These are phyloP conservation scores for Saitozyma podzolica DNA, from an alignment of 768 basidiomycete genomes.

Conservation along the genomic window DNA sequence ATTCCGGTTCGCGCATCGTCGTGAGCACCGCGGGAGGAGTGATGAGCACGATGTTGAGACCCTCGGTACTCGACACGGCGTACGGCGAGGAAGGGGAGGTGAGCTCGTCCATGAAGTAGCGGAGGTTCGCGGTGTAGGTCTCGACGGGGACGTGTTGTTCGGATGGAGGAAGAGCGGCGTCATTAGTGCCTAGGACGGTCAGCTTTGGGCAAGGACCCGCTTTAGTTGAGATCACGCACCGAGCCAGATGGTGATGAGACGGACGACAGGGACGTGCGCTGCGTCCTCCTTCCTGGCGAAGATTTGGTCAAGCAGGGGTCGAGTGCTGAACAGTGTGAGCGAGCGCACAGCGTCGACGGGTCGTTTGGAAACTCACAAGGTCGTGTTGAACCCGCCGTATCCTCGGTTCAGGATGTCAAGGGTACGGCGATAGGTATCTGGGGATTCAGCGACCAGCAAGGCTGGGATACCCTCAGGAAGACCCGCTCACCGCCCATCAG, in stretches of 20 bases:
- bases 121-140: constrained; percentile 20
- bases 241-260: constrained; percentile 38
- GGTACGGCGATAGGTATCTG: constrained; percentile 21
- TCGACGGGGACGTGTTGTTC: constrained; percentile 23
- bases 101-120: constrained; percentile 15
- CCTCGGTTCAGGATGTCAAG: constrained; percentile 36
- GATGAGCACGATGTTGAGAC: constrained; percentile 5
- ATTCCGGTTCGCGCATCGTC: not conserved
- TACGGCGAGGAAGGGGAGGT: constrained; percentile 29
- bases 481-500: constrained; percentile 16
- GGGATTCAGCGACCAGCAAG: not conserved
- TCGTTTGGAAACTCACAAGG: constrained; percentile 9
- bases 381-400: constrained; percentile 34
- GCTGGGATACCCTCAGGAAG: too few species aligned
- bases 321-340: constrained; percentile 3
- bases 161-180: constrained; percentile 11
- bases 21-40: not conserved
- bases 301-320: constrained; percentile 27
- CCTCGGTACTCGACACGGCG: constrained; percentile 9
- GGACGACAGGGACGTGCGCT: constrained; percentile 2
- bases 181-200: constrained; percentile 28
- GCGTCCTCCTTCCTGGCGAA: constrained; percentile 28
- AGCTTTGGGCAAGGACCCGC: not conserved
- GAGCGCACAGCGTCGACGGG: not conserved
- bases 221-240: constrained; percentile 14